Evolutionary conservation across 1,284 basidiomycete species (phyloP), one percentile per base, ranked within the genome.

Genomic region (Ceratobasidium sp.): DNA sequence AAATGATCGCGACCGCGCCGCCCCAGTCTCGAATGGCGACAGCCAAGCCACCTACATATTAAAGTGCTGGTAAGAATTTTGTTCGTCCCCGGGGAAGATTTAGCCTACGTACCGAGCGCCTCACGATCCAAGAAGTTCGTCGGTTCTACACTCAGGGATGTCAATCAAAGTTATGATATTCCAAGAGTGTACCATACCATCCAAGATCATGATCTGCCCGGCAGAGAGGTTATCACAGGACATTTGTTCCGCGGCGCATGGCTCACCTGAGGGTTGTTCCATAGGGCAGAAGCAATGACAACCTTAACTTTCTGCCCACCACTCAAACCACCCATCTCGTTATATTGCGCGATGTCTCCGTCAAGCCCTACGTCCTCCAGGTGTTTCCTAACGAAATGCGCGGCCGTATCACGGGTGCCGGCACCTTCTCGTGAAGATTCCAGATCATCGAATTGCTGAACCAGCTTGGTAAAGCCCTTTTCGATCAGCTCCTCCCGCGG

Each of bases 301-400:
- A 98, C 91, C 87, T 99, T 99, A 86, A 99, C 98, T 87, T 99
- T 99, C 84, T 99, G 97, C 78, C 96, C 95, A 85, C 95, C 96
- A 30, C 94, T 96, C 73, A 96, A 86, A 50, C 96, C 96, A 67
- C 91, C 91, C 83, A 98, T 96, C 86, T 98, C 96, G 84, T 98
- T 97, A 86, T 98, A 98, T 85, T 97, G 96, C 5, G 96, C 96
- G 81, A 97, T 98, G 86, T 98, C 95, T 64, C 96, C 97, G 86
- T 99, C 96, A 67, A 99, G 88, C 70, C 97, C 97, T 79, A 99
- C 96, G 81, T 97, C 96, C 86, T 96, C 96, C 77, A 97, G 88
- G 82, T 96, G 94, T 86, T 96, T 95, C 81, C 96, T 90, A 69
- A 98, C 93, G 60, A 94, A 87, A 81, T 92, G 89, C 14, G 90